These are phyloP conservation scores for Chlorencoelia australis DNA, from an alignment of 2,329 filamentous ascomycete genomes.

Conservation along the genomic window DNA sequence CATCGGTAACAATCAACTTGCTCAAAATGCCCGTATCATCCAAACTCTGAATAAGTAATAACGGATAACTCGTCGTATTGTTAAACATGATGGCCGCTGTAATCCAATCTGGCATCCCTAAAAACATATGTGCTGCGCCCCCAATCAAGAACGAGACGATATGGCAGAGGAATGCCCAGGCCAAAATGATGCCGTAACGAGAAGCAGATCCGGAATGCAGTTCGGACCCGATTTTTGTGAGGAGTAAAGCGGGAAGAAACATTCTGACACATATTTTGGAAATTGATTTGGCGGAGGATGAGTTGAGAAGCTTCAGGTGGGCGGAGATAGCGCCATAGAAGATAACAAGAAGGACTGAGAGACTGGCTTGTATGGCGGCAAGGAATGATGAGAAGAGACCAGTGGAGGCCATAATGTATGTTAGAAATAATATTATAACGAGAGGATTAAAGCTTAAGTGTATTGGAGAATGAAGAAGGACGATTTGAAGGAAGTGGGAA, in stretches of 20 bases:
- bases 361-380: constrained; percentile 36
- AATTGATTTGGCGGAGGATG: constrained; percentile 30
- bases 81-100: constrained; percentile 38
- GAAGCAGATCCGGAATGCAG: constrained; percentile 29
- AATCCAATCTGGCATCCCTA: constrained; percentile 37
- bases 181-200: constrained; percentile 31
- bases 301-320: constrained; percentile 30
- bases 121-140: constrained; percentile 27
- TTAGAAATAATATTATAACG: too few species aligned
- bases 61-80: constrained; percentile 38
- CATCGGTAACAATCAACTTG: constrained; percentile 33
- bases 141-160: constrained; percentile 33
- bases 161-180: constrained; percentile 35
- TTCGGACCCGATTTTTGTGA: constrained; percentile 36
- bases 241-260: constrained; percentile 36
- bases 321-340: constrained; percentile 34
- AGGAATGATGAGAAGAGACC: constrained; percentile 32
- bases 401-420: constrained; percentile 3
- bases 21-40: constrained; percentile 41
- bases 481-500: too few species aligned
- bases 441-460: not conserved
- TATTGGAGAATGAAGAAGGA: not conserved
- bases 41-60: constrained; percentile 33
- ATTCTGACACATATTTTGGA: constrained; percentile 38
- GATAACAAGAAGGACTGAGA: constrained; percentile 39